These are phyloP conservation scores for Hypoxylon cercidicola DNA, from an alignment of 495 filamentous ascomycete genomes.

Conservation along the genomic window DNA sequence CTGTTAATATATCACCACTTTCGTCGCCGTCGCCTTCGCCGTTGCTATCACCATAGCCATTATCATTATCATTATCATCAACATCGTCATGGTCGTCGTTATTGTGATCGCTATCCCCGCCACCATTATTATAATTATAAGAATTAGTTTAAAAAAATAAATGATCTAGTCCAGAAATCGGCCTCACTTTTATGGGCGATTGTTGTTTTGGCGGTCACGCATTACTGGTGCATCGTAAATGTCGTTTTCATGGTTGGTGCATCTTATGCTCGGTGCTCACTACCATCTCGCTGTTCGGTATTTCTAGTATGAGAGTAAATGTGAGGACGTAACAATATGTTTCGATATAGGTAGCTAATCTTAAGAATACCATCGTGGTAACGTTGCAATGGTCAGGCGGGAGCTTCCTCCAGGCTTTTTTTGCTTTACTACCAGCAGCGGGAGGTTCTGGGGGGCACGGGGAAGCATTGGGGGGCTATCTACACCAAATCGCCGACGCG, in stretches of 20 bases:
- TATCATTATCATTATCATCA: too few species aligned
- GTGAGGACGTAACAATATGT: conserved; percentile 12
- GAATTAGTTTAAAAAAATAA: too few species aligned
- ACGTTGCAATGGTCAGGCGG: conserved; percentile 33
- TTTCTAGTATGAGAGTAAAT: conserved; percentile 9
- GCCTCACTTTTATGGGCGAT: too few species aligned
- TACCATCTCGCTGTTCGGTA: background rate
- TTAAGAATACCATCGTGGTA: conserved; percentile 25
- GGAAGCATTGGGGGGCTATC: conserved; percentile 30
- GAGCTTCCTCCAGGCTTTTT: conserved; percentile 12
- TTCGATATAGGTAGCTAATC: conserved; percentile 3
- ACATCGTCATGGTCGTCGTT: too few species aligned
- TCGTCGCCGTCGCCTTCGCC: too few species aligned
- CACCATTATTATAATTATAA: too few species aligned
- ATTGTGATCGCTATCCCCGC: too few species aligned
- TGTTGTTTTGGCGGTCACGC: too few species aligned
- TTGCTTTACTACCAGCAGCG: conserved; percentile 17
- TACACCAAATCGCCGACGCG: conserved; percentile 19
- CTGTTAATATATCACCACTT: too few species aligned
- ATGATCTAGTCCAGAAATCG: too few species aligned
- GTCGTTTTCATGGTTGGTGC: background rate
- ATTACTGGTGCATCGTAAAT: too few species aligned
- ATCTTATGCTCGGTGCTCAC: conserved; percentile 1
- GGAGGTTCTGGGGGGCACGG: conserved; percentile 16
- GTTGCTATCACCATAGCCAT: too few species aligned